Percentiles rank a stretch among this genome's conserved stretches.
Evolutionary conservation across 305 asterid genomes (phyloP).

Genomic region (Rubia balearica): DNA sequence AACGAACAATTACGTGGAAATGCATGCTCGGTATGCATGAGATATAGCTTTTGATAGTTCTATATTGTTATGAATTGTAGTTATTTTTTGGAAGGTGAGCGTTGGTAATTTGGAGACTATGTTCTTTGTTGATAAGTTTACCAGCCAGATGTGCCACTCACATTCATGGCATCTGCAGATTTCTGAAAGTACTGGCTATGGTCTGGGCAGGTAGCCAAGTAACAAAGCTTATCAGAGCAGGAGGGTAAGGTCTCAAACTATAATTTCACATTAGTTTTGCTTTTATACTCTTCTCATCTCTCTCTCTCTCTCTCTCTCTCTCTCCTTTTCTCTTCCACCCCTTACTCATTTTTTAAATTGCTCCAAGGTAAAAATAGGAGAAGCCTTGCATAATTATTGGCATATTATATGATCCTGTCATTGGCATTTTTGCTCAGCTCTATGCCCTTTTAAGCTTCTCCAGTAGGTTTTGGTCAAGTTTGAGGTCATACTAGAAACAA

Average conservation of each 20-base stretch:
- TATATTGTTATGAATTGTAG: neutral
- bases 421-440: neutral
- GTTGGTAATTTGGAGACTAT: neutral
- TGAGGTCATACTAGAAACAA: neutral
- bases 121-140: neutral
- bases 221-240: constrained; percentile 83
- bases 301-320: neutral
- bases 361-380: neutral
- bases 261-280: constrained; percentile 7
- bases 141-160: neutral
- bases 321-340: neutral
- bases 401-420: neutral
- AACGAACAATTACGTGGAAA: neutral
- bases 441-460: neutral
- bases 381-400: neutral
- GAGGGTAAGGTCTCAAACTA: constrained; percentile 56
- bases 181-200: constrained; percentile 84
- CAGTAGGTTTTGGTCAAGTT: neutral
- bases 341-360: neutral
- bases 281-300: neutral
- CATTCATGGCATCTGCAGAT: constrained; percentile 39
- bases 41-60: neutral
- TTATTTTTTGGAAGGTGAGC: neutral
- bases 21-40: too few species aligned
- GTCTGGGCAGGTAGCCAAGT: constrained; percentile 99